These are phyloP conservation scores for Nannochloropsis limnetica DNA, from an alignment of 352 stramenopile genomes.

Conservation along the genomic window DNA sequence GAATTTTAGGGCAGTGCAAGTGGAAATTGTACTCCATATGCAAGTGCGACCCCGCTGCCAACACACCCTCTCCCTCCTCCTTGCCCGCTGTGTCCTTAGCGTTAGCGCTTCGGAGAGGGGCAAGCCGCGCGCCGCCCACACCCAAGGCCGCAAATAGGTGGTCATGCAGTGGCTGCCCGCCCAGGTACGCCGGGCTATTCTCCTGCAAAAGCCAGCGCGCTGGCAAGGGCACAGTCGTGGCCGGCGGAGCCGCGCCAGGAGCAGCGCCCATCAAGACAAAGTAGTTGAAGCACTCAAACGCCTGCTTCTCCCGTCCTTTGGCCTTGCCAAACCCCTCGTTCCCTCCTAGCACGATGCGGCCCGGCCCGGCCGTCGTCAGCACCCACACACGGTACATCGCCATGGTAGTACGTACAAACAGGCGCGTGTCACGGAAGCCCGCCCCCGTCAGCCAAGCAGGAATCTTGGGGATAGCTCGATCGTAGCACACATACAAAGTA, in stretches of 20 bases:
- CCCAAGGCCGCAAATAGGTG: conserved; percentile 17
- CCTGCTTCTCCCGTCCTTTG: not conserved
- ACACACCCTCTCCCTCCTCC: not conserved
- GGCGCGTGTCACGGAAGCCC: not conserved
- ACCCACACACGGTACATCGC: not conserved
- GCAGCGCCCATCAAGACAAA: conserved; percentile 4
- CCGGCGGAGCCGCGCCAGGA: not conserved
- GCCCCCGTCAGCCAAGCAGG: not conserved
- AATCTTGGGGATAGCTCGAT: conserved; percentile 30
- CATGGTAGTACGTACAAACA: conserved; percentile 18
- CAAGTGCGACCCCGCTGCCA: not conserved
- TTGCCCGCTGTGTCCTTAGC: conserved; percentile 4
- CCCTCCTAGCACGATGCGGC: not conserved
- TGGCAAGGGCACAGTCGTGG: not conserved
- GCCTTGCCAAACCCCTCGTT: not conserved
- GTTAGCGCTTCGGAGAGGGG: conserved; percentile 1
- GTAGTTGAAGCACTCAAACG: conserved; percentile 22
- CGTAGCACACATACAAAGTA: conserved; percentile 19
- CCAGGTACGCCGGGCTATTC: not conserved
- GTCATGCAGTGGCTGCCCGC: not conserved
- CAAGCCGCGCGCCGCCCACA: not conserved
- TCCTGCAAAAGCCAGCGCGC: conserved; percentile 15
- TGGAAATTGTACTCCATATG: conserved; percentile 28
- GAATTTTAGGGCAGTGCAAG: not conserved
- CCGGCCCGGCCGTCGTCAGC: not conserved